A percentile compares a stretch with the other conserved stretches of the same genome.
Evolutionary conservation across 2,329 filamentous ascomycete species (phyloP).

Genomic region (Xylariaceae sp.): DNA sequence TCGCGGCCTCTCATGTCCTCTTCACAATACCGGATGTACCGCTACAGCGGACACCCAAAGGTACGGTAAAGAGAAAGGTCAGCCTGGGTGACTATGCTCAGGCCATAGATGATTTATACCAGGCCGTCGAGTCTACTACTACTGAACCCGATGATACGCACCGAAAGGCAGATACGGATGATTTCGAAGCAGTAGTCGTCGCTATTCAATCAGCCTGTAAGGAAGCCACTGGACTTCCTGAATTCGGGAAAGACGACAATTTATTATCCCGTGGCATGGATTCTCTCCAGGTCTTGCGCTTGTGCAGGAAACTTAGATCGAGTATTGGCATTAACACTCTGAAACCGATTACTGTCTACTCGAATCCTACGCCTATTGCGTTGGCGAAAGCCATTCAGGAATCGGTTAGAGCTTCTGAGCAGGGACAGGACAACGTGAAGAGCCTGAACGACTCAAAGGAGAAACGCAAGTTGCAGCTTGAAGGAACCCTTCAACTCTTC

Average conservation of each 20-base stretch:
- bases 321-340: not conserved
- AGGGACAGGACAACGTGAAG: not conserved
- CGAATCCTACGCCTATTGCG: constrained; percentile 7
- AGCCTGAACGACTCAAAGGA: not conserved
- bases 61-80: constrained; percentile 8
- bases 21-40: constrained; percentile 9
- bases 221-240: not conserved
- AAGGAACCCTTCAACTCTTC: not conserved
- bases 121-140: not conserved
- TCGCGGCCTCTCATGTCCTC: constrained; percentile 6
- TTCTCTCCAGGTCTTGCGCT: not conserved
- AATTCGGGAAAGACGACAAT: not conserved
- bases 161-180: not conserved
- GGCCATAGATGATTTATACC: constrained; percentile 7
- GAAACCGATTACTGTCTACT: constrained; percentile 9
- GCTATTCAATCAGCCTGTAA: not conserved
- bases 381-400: constrained; percentile 11
- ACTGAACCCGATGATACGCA: not conserved
- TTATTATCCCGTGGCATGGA: not conserved
- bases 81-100: constrained; percentile 5
- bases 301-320: not conserved
- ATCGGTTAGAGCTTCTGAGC: not conserved
- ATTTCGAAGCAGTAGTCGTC: not conserved
- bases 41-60: constrained; percentile 10
- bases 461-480: not conserved